These are phyloP conservation scores for Cenococcum geophilum DNA, from an alignment of 495 filamentous ascomycete species.

Conservation along the genomic window DNA sequence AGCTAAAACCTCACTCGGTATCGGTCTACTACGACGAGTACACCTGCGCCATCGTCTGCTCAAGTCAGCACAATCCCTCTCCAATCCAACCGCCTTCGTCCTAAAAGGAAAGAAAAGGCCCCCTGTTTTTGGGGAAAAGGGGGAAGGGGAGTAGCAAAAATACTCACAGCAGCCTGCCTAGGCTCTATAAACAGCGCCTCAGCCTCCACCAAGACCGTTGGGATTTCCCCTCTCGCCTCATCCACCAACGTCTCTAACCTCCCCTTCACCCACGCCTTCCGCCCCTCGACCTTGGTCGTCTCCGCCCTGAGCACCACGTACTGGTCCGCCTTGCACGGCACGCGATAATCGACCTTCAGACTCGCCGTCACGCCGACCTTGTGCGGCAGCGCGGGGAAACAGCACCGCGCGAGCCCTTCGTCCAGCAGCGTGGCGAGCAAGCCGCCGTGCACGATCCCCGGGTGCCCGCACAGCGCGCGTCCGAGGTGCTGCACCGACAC, in stretches of 20 bases:
- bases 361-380: conserved; percentile 87
- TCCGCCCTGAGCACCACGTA: conserved; percentile 74
- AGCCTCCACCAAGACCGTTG: conserved; percentile 62
- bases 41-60: too few relatives aligned
- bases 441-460: conserved; percentile 87
- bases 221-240: conserved; percentile 34
- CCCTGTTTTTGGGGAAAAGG: too few relatives aligned
- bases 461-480: conserved; percentile 77
- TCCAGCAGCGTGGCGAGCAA: conserved; percentile 87
- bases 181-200: conserved; percentile 88
- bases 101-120: too few relatives aligned
- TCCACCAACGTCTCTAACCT: conserved; percentile 74
- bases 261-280: conserved; percentile 95
- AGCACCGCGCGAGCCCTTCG: conserved; percentile 84
- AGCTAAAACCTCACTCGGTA: too few relatives aligned
- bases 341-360: conserved; percentile 81
- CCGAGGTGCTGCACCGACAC: conserved; percentile 77
- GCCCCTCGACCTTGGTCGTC: conserved; percentile 82
- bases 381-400: conserved; percentile 82
- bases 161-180: too few relatives aligned
- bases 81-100: too few relatives aligned
- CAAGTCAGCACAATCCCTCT: too few relatives aligned
- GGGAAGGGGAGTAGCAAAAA: too few relatives aligned
- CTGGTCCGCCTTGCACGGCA: conserved; percentile 66
- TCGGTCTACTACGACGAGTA: too few relatives aligned